phyloP scores from a whole-genome alignment of 305 asterid species.

The Fraxinus albicans region DNA sequence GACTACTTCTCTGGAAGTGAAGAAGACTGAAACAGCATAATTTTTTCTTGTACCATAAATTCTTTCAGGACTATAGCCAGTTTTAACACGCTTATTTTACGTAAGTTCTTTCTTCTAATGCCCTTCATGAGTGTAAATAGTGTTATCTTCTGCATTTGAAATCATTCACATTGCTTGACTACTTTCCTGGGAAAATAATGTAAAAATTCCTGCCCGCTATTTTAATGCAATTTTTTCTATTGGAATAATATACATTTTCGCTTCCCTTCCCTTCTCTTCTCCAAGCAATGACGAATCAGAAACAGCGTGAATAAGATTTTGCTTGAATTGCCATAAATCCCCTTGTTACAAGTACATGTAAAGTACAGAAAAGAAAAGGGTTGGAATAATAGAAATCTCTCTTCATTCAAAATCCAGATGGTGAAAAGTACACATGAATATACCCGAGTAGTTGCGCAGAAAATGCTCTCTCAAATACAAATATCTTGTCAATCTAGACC shows the following conservation, averaged over 20 bases:
- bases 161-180: not conserved
- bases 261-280: not conserved
- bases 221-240: not conserved
- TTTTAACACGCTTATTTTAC: slow-evolving; percentile 10
- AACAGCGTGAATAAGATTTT: not conserved
- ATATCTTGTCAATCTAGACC: slow-evolving; percentile 19
- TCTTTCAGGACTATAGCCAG: not conserved
- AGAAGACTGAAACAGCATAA: slow-evolving; percentile 32
- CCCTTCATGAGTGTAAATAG: slow-evolving; percentile 23
- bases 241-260: not conserved
- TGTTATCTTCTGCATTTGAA: not conserved
- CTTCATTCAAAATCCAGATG: not conserved
- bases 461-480: slow-evolving; percentile 8
- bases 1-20: slow-evolving; percentile 62
- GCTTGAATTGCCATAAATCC: not conserved
- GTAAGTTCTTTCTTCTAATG: slow-evolving; percentile 22
- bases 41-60: slow-evolving; percentile 16
- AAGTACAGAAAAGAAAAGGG: not conserved
- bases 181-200: not conserved
- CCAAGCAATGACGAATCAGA: not conserved
- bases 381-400: not conserved
- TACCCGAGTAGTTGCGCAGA: slow-evolving; percentile 14
- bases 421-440: not conserved
- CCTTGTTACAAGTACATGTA: not conserved
- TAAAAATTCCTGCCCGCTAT: not conserved